Conservation (phyloP, 1,284 basidiomycete species). For the Rhizopogon parksii region DNA sequence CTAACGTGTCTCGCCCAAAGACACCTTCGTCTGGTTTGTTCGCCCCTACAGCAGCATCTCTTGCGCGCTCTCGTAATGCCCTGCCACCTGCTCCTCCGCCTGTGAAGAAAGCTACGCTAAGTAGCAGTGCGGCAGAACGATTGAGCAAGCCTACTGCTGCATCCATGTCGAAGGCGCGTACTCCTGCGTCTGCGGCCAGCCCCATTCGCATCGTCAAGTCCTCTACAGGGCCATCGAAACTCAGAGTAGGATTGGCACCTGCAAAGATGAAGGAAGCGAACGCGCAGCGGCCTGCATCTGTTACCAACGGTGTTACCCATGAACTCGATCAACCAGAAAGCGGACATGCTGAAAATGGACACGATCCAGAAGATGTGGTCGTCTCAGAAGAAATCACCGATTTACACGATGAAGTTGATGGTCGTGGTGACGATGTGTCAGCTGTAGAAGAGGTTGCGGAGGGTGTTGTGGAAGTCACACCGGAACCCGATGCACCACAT, state of each 20-base stretch:
- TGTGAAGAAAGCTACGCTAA: conserved; percentile 44
- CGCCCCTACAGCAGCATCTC: conserved; percentile 72
- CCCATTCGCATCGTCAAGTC: conserved; percentile 20
- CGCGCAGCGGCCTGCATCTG: conserved; percentile 5
- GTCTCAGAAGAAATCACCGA: conserved; percentile 10
- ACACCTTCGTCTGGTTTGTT: conserved; percentile 57
- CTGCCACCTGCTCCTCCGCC: conserved; percentile 40
- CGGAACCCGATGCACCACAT: conserved; percentile 7
- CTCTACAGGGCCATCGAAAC: conserved; percentile 18
- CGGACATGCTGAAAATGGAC: conserved; percentile 20
- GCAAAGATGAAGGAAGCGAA: conserved; percentile 10
- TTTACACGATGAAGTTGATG: conserved; percentile 8
- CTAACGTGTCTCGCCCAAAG: conserved; percentile 35
- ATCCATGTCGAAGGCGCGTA: conserved; percentile 49
- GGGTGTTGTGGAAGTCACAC: conserved; percentile 9
- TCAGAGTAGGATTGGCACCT: conserved; percentile 15
- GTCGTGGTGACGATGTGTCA: conserved; percentile 6
- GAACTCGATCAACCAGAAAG: conserved; percentile 10
- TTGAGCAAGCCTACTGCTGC: conserved; percentile 73
- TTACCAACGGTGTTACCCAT: background rate
- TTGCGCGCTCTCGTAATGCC: conserved; percentile 55
- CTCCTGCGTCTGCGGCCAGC: conserved; percentile 19
- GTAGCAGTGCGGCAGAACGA: conserved; percentile 47
- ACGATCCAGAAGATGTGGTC: conserved; percentile 9
- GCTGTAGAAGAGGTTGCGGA: conserved; percentile 11